Percentiles rank a stretch among this genome's conserved stretches.
Conservation (phyloP, 106 monocot species). For the Triglochin maritima region DNA sequence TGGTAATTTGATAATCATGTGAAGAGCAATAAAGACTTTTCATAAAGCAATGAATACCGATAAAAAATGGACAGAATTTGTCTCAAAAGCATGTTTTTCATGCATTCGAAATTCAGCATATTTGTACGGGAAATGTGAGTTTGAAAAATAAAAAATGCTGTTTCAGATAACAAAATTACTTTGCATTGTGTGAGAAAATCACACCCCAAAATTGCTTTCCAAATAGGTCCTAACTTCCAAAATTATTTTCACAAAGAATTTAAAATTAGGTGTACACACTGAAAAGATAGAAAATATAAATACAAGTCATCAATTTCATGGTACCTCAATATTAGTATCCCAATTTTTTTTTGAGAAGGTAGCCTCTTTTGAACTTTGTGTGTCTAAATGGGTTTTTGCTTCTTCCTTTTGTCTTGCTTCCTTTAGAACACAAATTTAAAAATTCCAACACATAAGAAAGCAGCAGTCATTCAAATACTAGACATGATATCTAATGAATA, state of each 20-base stretch:
- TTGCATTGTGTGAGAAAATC: too few relatives aligned
- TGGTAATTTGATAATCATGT: too few relatives aligned
- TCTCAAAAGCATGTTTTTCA: too few relatives aligned
- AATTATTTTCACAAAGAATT: background rate
- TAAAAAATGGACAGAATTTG: too few relatives aligned
- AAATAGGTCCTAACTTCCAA: background rate
- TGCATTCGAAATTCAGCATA: too few relatives aligned
- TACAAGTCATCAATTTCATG: background rate
- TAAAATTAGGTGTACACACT: background rate
- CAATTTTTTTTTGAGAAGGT: constrained; percentile 50
- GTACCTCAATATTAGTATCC: constrained; percentile 63
- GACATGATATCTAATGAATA: background rate
- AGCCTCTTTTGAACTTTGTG: constrained; percentile 43
- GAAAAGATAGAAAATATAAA: background rate
- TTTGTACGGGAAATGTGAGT: too few relatives aligned
- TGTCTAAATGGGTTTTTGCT: constrained; percentile 25
- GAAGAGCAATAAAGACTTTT: too few relatives aligned
- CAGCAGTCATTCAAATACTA: background rate
- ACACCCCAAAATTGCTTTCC: too few relatives aligned
- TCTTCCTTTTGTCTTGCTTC: constrained; percentile 67
- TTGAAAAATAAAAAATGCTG: too few relatives aligned
- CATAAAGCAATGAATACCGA: too few relatives aligned
- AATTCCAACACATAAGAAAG: background rate
- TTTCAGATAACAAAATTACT: too few relatives aligned
- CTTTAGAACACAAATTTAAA: constrained; percentile 3